phyloP scores from a whole-genome alignment of 306 rosid genomes.

The Ormosia emarginata region DNA sequence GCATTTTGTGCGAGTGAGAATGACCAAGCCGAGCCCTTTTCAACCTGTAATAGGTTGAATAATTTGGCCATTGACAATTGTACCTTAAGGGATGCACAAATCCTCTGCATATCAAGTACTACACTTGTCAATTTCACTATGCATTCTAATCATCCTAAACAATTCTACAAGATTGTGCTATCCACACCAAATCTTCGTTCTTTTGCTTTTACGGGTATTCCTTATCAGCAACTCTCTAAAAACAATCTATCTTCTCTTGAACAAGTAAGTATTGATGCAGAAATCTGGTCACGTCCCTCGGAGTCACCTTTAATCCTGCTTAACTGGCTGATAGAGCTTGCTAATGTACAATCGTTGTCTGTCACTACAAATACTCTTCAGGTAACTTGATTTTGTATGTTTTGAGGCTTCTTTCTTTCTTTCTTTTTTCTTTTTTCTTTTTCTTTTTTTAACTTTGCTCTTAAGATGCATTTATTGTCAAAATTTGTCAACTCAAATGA shows the following conservation, averaged over 20 bases:
- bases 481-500: neutral
- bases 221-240: neutral
- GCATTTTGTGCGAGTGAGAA: neutral
- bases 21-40: slow-evolving; percentile 4
- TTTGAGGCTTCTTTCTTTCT: neutral
- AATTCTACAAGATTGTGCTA: neutral
- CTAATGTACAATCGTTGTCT: neutral
- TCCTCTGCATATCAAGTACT: neutral
- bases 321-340: neutral
- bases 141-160: too few species aligned
- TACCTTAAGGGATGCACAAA: neutral
- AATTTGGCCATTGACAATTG: slow-evolving; percentile 1
- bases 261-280: neutral
- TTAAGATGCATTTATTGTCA: neutral
- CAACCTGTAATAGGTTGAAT: neutral
- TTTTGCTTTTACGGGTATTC: neutral
- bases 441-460: too few species aligned
- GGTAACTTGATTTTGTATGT: neutral
- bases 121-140: slow-evolving; percentile 11
- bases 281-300: neutral
- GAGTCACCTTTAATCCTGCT: neutral
- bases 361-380: slow-evolving; percentile 17
- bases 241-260: slow-evolving; percentile 11
- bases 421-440: too few species aligned
- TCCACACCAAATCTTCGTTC: neutral